Evolutionary conservation across 2,329 filamentous ascomycete species (phyloP), one percentile per base, ranked within the genome.

Genomic region (Penicillium capsulatum): DNA sequence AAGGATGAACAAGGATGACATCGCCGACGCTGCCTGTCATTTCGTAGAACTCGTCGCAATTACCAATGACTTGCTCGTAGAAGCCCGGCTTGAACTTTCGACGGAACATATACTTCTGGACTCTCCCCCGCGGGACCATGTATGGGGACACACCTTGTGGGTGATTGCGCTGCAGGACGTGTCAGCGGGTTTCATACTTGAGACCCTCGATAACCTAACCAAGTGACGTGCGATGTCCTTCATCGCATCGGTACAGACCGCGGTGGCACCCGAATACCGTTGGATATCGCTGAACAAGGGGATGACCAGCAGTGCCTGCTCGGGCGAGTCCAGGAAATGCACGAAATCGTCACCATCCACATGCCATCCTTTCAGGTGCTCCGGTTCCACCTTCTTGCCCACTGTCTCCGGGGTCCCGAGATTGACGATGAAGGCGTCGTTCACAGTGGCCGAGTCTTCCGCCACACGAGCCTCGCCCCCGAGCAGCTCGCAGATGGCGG

Each of bases 281-380:
- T 67, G 63, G 36, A 86, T 77, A 54, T 85, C 80, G 0, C 72
- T 79, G 65, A 81, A 86, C 4, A 85, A 60, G 1, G 82, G 81
- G 28, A 83, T 84, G 9, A 85, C 79, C 1, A 86, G 69, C 10
- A 86, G 63, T 0, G 71, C 83, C 59, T 86, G 83, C 64, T 86
- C 83, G 0, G 77, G 77, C 14, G 76, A 81, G 57, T 86, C 82
- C 24, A 86, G 74, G 50, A 81, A 86, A 65, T 86, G 82, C 4
- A 82, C 72, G 58, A 86, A 86, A 60, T 84, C 85, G 50, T 86
- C 81, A 7, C 82, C 81, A 60, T 85, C 81, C 13, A 83, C 79
- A 60, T 85, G 82, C 81, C 82, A 86, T 1, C 77, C 70, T 35
- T 72, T 67, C 0, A 79, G 77, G 16, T 71, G 63, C 3, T 72